phyloP scores from a whole-genome alignment of 345 rosid species.

The Erysimum cheiranthoides region DNA sequence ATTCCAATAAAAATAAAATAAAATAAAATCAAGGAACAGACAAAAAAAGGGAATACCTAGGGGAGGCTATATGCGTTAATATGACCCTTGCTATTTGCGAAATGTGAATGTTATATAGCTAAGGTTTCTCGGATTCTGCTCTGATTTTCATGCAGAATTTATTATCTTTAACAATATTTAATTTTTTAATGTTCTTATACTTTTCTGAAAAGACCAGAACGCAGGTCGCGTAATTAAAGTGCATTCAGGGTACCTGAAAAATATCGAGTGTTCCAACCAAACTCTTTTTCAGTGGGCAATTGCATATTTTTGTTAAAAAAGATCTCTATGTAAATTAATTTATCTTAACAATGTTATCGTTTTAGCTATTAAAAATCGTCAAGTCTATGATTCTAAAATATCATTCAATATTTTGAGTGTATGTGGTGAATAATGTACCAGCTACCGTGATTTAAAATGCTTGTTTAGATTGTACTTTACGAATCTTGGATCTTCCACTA shows the following conservation, averaged over 20 bases:
- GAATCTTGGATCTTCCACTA: constrained; percentile 17
- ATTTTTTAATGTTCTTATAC: background rate
- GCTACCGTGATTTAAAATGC: too few relatives aligned
- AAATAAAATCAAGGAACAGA: background rate
- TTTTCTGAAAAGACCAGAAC: constrained; percentile 19
- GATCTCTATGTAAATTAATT: background rate
- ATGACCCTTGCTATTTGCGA: constrained; percentile 43
- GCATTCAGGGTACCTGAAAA: background rate
- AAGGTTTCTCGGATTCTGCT: constrained; percentile 25
- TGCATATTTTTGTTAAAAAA: constrained; percentile 2
- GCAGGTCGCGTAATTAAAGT: background rate
- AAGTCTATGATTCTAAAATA: too few relatives aligned
- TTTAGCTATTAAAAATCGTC: too few relatives aligned
- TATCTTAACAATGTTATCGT: background rate
- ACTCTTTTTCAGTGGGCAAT: constrained; percentile 5
- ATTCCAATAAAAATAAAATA: background rate
- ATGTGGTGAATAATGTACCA: too few relatives aligned
- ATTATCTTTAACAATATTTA: background rate
- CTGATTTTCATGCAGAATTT: constrained; percentile 38
- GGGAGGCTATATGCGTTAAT: constrained; percentile 46
- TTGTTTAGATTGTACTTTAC: constrained; percentile 8
- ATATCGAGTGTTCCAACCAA: background rate
- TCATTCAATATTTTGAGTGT: too few relatives aligned
- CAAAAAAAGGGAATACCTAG: constrained; percentile 34
- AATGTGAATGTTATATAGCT: constrained; percentile 30